Percentiles rank a stretch among this genome's conserved stretches.
These are phyloP conservation scores for Mycocentrospora acerina DNA, from an alignment of 2,329 filamentous ascomycete species.

Conservation along the genomic window DNA sequence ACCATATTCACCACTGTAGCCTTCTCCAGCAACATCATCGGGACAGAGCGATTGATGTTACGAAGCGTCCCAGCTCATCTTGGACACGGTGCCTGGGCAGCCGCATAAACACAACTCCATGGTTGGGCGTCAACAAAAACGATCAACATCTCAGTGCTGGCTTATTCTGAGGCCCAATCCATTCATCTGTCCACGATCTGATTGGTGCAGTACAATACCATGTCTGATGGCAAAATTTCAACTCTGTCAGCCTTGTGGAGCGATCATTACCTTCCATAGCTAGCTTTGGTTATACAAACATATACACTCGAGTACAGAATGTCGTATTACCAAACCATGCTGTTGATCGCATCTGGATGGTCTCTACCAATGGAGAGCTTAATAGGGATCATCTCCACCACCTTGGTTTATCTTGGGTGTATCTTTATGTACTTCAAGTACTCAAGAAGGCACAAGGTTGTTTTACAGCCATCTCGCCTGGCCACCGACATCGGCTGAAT, in stretches of 20 bases:
- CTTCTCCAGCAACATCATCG: too few relatives aligned
- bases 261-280: conserved; percentile 1
- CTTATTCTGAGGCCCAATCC: neutral
- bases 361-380: conserved; percentile 6
- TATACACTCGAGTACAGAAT: conserved; percentile 11
- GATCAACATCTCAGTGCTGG: conserved; percentile 1
- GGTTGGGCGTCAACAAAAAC: conserved; percentile 7
- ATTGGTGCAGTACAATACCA: conserved; percentile 5
- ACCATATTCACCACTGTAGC: too few relatives aligned
- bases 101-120: conserved; percentile 4
- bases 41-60: too few relatives aligned
- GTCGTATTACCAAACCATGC: conserved; percentile 8
- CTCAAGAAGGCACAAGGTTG: conserved; percentile 7
- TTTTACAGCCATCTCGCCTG: conserved; percentile 10
- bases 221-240: conserved; percentile 4
- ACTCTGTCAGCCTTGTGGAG: conserved; percentile 16
- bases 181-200: neutral
- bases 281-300: conserved; percentile 14
- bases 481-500: conserved; percentile 29
- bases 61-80: conserved; percentile 3
- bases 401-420: neutral
- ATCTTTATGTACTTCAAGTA: conserved; percentile 1
- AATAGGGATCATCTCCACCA: neutral
- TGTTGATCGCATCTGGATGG: conserved; percentile 12
- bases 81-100: conserved; percentile 15